A percentile compares a stretch with the other conserved stretches of the same genome.
Conservation (phyloP, 306 rosid genomes). For the Begonia peltatifolia region DNA sequence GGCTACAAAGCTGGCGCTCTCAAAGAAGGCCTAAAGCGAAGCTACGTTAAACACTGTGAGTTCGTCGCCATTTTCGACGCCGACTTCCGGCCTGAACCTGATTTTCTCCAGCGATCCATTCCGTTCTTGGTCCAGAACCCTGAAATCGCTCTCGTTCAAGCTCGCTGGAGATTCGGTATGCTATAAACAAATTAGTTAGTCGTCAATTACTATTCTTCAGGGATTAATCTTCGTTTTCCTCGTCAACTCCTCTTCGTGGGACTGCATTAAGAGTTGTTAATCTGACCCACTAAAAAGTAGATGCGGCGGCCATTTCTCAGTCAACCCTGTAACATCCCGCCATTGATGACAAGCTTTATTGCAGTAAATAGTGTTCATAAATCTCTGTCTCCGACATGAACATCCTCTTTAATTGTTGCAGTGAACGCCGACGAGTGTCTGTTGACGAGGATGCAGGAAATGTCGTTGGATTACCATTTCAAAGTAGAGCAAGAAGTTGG, state of each 20-base stretch:
- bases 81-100: constrained; percentile 88
- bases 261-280: constrained; percentile 7
- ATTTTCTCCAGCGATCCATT: constrained; percentile 70
- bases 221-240: not conserved
- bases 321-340: not conserved
- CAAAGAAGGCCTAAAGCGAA: constrained; percentile 82
- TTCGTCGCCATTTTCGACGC: constrained; percentile 91
- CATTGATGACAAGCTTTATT: too few relatives aligned
- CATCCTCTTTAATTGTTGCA: constrained; percentile 12
- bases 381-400: not conserved
- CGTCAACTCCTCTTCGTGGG: not conserved
- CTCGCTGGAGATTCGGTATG: constrained; percentile 97
- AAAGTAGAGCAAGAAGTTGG: constrained; percentile 99
- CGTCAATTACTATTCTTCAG: not conserved
- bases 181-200: not conserved
- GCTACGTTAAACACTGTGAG: constrained; percentile 83
- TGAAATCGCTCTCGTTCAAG: constrained; percentile 81
- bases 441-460: constrained; percentile 97
- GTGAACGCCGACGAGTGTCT: constrained; percentile 85
- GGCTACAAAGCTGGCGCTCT: constrained; percentile 97
- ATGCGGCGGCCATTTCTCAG: constrained; percentile 21
- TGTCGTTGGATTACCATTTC: constrained; percentile 97
- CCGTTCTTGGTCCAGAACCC: constrained; percentile 79
- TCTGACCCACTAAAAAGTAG: constrained; percentile 18
- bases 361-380: too few relatives aligned